Evolutionary conservation across 768 basidiomycete genomes (phyloP).

Genomic region (Amylocystis lapponica): DNA sequence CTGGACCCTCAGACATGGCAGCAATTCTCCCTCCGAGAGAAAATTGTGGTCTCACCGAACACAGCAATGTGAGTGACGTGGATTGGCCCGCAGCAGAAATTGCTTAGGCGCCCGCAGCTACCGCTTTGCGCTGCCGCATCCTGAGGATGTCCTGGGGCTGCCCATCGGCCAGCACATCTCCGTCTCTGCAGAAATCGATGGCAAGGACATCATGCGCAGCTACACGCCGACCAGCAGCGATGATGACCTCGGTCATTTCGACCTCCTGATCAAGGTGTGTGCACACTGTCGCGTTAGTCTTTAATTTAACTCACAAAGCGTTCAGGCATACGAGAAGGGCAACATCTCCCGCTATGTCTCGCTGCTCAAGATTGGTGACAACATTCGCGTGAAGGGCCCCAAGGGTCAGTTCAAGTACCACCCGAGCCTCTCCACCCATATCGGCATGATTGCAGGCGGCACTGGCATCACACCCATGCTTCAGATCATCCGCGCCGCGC

Average conservation of each 20-base stretch:
- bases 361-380: constrained; percentile 81
- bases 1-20: constrained; percentile 76
- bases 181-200: constrained; percentile 83
- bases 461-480: constrained; percentile 99
- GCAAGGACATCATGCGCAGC: constrained; percentile 84
- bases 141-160: constrained; percentile 79
- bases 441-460: constrained; percentile 98
- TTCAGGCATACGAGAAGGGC: constrained; percentile 90
- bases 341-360: constrained; percentile 90
- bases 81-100: background rate
- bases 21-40: constrained; percentile 74
- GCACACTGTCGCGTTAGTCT: background rate
- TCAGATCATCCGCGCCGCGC: constrained; percentile 91
- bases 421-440: constrained; percentile 61
- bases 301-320: constrained; percentile 3
- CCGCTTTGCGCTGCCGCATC: constrained; percentile 78
- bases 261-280: constrained; percentile 90
- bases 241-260: constrained; percentile 90
- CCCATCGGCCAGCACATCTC: constrained; percentile 97
- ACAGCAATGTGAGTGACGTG: constrained; percentile 87
- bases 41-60: constrained; percentile 86
- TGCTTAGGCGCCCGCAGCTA: constrained; percentile 58
- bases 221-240: constrained; percentile 96
- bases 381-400: constrained; percentile 88
- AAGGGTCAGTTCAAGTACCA: constrained; percentile 91